A percentile compares a stretch with the other conserved stretches of the same genome.
phyloP scores from a whole-genome alignment of 352 stramenopile species.

The Globisporangium spiculum region DNA sequence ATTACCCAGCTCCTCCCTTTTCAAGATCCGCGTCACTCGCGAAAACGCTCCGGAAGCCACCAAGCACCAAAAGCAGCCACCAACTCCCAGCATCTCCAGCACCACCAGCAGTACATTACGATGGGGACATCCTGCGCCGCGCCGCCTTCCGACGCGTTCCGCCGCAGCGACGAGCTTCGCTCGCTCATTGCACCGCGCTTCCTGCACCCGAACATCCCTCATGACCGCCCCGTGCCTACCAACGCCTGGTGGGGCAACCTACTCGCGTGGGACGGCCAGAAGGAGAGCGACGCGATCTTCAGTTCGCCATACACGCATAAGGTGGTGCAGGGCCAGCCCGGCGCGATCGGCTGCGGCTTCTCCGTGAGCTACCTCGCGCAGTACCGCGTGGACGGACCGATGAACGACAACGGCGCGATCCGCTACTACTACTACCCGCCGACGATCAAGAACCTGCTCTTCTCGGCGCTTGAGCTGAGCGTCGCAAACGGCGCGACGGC shows the following conservation, averaged over 20 bases:
- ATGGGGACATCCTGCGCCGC: slow-evolving; percentile 20
- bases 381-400: slow-evolving; percentile 60
- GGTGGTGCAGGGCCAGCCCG: slow-evolving; percentile 32
- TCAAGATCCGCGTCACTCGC: not conserved
- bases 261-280: slow-evolving; percentile 47
- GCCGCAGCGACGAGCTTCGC: slow-evolving; percentile 42
- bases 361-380: slow-evolving; percentile 71
- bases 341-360: slow-evolving; percentile 41
- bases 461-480: slow-evolving; percentile 54
- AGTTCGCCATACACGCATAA: slow-evolving; percentile 70
- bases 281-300: slow-evolving; percentile 74
- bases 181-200: slow-evolving; percentile 51
- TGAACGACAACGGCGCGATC: slow-evolving; percentile 79
- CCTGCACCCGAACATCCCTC: slow-evolving; percentile 24
- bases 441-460: slow-evolving; percentile 71
- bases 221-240: slow-evolving; percentile 51
- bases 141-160: slow-evolving; percentile 41
- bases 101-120: not conserved
- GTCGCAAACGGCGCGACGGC: slow-evolving; percentile 6
- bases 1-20: not conserved
- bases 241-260: slow-evolving; percentile 88
- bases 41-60: not conserved
- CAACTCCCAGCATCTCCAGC: not conserved
- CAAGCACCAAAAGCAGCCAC: not conserved
- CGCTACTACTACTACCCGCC: slow-evolving; percentile 83